These are phyloP conservation scores for Crotalaria pallida DNA, from an alignment of 306 rosid species.

Conservation along the genomic window DNA sequence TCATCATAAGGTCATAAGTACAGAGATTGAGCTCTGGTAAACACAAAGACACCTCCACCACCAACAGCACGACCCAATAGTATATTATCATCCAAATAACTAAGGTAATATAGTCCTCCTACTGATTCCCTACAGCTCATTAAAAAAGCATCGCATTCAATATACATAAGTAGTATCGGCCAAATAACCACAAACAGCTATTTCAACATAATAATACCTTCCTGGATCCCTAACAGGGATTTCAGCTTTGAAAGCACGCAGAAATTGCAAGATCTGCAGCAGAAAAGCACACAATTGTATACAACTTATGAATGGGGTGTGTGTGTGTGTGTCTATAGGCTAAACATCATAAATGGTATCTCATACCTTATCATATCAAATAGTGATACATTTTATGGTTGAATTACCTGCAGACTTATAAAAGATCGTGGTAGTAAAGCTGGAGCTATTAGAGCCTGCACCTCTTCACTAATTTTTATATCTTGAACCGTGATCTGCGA, in stretches of 20 bases:
- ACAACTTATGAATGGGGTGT: not conserved
- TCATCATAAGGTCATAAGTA: constrained; percentile 18
- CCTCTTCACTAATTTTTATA: constrained; percentile 62
- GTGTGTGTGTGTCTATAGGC: not conserved
- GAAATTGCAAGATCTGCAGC: constrained; percentile 75
- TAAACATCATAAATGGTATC: not conserved
- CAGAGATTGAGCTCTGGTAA: constrained; percentile 75
- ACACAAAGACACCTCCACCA: constrained; percentile 89
- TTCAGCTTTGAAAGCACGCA: constrained; percentile 63
- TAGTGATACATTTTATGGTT: not conserved
- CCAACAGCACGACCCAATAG: constrained; percentile 96
- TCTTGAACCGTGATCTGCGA: constrained; percentile 78
- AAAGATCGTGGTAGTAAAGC: constrained; percentile 87
- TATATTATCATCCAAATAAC: constrained; percentile 79
- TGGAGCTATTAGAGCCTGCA: constrained; percentile 89
- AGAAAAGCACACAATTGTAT: not conserved
- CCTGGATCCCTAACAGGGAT: constrained; percentile 69
- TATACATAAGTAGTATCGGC: not conserved
- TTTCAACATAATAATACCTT: constrained; percentile 45
- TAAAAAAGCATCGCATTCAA: not conserved
- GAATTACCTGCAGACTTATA: constrained; percentile 69
- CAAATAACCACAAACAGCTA: not conserved
- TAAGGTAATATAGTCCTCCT: constrained; percentile 88
- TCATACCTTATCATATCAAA: not conserved
- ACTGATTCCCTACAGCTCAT: constrained; percentile 47